Base-by-base conservation (phyloP, 352 stramenopile genomes). In the Phytophthora sp. region DNA sequence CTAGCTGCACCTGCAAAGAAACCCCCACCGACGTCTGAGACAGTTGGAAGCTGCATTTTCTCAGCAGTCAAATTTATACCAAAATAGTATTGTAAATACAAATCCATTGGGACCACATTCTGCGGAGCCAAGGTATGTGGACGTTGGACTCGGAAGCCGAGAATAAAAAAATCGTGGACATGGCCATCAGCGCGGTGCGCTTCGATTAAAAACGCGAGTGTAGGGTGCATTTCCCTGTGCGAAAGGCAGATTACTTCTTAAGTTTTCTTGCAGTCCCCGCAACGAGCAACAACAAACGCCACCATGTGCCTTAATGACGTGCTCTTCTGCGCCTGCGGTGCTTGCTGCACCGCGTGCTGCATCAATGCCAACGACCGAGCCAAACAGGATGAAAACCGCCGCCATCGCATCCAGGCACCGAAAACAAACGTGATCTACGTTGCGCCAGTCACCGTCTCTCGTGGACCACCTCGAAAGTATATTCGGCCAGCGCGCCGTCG, bases 371-470 rank as follows among this genome's bases (percentile, higher is more conserved):
- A 49, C 16, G 54, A 65, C 39, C 16, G 53, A 23, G 38, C 42
- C 21, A 69, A 39, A 23, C 31, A 47, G 18, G 46, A 69, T 41
- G 26, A 23, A 39, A 51, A 45, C 20, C 57, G 23, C 26, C 65
- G 53, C 16, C 58, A 49, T 35, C 58, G 49, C 15, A 9, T 29
- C 24, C 26, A n/a, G 23, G 39, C 56, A 49, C 20, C 29, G 11
- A 66, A 66, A 29, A 41, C 36, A 15, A 55, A 54, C n/a, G 60
- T 73, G n/a, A 29, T 60, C 24, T 69, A 73, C 58, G 60, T 73
- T 16, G 39, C 53, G 1, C 65, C 65, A 44, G 65, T 73, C 21
- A 42, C 49, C 21, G 58, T 73, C 12, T 52, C 65, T 18, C 52
- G 45, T 24, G 60, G 55, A 5, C 55, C 54, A 45, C 63, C 63